Evolutionary conservation across 495 filamentous ascomycete genomes (phyloP).

Genomic region (Lasiosphaeria miniovina): DNA sequence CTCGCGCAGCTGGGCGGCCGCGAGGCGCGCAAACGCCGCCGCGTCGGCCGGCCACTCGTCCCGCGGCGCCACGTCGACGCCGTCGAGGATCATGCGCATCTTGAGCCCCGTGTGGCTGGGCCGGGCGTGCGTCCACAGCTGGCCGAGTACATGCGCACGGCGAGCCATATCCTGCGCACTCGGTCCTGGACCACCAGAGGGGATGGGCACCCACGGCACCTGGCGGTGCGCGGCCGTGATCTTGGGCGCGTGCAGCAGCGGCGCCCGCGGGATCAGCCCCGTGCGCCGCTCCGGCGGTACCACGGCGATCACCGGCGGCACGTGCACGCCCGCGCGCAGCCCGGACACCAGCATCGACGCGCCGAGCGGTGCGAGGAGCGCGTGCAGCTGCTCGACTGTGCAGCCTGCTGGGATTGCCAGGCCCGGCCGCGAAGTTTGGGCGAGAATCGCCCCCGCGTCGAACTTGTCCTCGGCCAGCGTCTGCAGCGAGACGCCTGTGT

Average conservation of each 20-base stretch:
- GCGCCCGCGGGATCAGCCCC: neutral
- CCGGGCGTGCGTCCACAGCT: slow-evolving; percentile 25
- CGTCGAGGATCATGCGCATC: slow-evolving; percentile 30
- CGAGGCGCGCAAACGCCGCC: neutral
- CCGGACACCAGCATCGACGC: slow-evolving; percentile 61
- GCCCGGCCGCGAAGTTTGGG: slow-evolving; percentile 48
- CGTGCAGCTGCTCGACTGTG: slow-evolving; percentile 25
- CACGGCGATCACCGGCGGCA: slow-evolving; percentile 54
- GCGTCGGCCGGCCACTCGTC: neutral
- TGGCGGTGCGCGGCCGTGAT: slow-evolving; percentile 33
- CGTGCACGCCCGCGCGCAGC: slow-evolving; percentile 57
- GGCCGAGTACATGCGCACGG: slow-evolving; percentile 9
- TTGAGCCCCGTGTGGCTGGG: neutral
- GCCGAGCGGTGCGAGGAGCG: slow-evolving; percentile 47
- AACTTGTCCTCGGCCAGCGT: slow-evolving; percentile 73
- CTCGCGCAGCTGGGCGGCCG: neutral
- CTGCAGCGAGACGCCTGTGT: slow-evolving; percentile 76
- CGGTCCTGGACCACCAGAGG: slow-evolving; percentile 19
- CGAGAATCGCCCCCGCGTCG: slow-evolving; percentile 72
- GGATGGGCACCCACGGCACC: slow-evolving; percentile 8
- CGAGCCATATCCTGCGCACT: slow-evolving; percentile 10
- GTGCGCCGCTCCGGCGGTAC: neutral
- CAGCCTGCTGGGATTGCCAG: slow-evolving; percentile 19
- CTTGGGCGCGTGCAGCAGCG: slow-evolving; percentile 36
- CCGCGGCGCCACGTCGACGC: neutral